These are phyloP conservation scores for Petunia secreta DNA, from an alignment of 257 asterid genomes.

Conservation along the genomic window DNA sequence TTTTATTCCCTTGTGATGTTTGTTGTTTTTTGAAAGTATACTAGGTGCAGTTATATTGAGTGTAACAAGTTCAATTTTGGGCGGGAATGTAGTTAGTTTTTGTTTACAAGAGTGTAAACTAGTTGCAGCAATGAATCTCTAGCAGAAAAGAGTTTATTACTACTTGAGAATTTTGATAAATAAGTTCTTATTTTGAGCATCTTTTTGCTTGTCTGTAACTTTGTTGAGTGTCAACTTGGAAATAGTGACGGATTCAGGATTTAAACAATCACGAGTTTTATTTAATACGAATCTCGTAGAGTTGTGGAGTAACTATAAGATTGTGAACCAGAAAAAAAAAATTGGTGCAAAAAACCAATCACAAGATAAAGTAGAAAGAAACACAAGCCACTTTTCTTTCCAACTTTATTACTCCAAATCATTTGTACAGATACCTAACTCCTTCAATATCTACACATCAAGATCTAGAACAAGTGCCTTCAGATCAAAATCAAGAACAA, in stretches of 20 bases:
- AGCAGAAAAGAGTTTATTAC: not conserved
- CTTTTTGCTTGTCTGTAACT: not conserved
- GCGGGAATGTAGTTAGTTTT: slow-evolving; percentile 14
- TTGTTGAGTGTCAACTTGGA: not conserved
- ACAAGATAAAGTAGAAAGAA: not conserved
- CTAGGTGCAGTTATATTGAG: not conserved
- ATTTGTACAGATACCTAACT: not conserved
- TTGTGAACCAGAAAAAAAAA: not conserved
- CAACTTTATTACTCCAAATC: not conserved
- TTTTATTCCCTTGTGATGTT: not conserved
- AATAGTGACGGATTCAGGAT: too few relatives aligned
- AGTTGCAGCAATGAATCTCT: not conserved
- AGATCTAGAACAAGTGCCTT: slow-evolving; percentile 4
- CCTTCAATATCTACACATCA: not conserved
- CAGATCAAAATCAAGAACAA: slow-evolving; percentile 5
- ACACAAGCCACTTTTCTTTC: not conserved
- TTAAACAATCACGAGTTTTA: too few relatives aligned
- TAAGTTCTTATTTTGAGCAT: not conserved
- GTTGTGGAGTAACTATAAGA: not conserved
- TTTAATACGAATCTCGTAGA: too few relatives aligned
- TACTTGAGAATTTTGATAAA: not conserved
- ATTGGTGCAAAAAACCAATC: not conserved
- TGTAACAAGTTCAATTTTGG: slow-evolving; percentile 4
- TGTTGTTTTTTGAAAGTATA: slow-evolving; percentile 19
- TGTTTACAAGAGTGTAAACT: slow-evolving; percentile 1